These are phyloP conservation scores for Trichoderma afroharzianum DNA, from an alignment of 2,329 filamentous ascomycete genomes.

Conservation along the genomic window DNA sequence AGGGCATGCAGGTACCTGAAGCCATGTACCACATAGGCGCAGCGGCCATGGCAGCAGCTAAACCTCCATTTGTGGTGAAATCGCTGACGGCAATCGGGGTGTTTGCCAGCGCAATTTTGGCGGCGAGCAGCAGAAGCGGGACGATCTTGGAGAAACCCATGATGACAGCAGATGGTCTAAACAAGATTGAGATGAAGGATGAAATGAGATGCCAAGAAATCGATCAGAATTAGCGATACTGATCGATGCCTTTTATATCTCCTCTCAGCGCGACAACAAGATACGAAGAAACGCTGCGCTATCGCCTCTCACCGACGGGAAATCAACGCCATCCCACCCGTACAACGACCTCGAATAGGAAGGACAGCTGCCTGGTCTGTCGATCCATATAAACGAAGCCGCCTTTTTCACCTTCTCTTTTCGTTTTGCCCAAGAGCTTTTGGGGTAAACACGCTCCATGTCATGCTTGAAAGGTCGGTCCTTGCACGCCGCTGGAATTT, in stretches of 20 bases:
- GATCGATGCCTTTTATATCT: background rate
- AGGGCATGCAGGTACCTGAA: slow-evolving; percentile 22
- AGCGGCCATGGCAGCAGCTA: slow-evolving; percentile 19
- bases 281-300: background rate
- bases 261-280: too few species aligned
- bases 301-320: background rate
- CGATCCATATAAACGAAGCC: background rate
- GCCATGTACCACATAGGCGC: slow-evolving; percentile 22
- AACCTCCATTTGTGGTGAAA: slow-evolving; percentile 18
- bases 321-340: background rate
- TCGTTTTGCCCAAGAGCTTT: background rate
- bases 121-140: slow-evolving; percentile 11
- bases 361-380: background rate
- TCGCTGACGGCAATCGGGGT: slow-evolving; percentile 14
- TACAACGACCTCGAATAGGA: background rate
- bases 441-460: background rate
- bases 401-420: background rate
- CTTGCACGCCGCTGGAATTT: background rate
- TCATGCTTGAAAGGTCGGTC: background rate
- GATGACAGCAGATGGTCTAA: background rate
- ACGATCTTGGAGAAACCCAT: slow-evolving; percentile 4
- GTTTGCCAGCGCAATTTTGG: slow-evolving; percentile 16
- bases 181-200: background rate
- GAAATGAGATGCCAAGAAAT: background rate
- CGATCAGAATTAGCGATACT: background rate